Evolutionary conservation across 169 alveolate genomes (phyloP), one percentile per base, ranked within the genome.

Genomic region (Pseudocohnilembus persalinus): DNA sequence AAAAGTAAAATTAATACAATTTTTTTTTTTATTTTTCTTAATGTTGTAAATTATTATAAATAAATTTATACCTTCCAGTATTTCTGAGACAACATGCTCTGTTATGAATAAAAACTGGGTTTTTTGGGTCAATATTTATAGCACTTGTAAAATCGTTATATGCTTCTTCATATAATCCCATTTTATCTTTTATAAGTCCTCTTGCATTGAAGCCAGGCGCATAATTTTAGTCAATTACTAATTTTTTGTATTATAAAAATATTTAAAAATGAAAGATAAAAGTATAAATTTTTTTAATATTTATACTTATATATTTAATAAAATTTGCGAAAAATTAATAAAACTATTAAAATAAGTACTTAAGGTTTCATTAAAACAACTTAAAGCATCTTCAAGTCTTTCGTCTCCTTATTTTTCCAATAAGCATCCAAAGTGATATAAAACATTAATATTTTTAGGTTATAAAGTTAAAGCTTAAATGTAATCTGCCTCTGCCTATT

Each of bases 31-130:
- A 49, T 49, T 49, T 49, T 4, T 49, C 68, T 49, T 11, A 49
- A 49, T 11, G 20, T 49, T 11, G 20, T 49, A 49, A 49, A 4
- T 4, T 11, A 49, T 49, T 49, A 49, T 49, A 49, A n/a, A 26
- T 74, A 26, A 74, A 30, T 75, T 24, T 88, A 76, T 90, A 93
- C 76, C 93, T 95, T 24, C 96, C 96, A 90, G 93, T 90, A 84
- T 93, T 93, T 82, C 97, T 88, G 74, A 83, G 91, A 68, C 97
- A 92, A 74, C 97, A 96, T 1, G 95, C 98, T 79, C 98, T 89
- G 81, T 96, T 96, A 84, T 93, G 97, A 96, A 95, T 92, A 89
- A 91, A 96, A 20, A 94, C 94, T 24, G 98, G 93, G 86, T 96
- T 95, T 65, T 85, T 30, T 16, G 83, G 91, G 35, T 93, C 97